Percentiles rank a stretch among this genome's conserved stretches.
Conservation (phyloP, 1,284 basidiomycete genomes). For the Earliella scabrosa region DNA sequence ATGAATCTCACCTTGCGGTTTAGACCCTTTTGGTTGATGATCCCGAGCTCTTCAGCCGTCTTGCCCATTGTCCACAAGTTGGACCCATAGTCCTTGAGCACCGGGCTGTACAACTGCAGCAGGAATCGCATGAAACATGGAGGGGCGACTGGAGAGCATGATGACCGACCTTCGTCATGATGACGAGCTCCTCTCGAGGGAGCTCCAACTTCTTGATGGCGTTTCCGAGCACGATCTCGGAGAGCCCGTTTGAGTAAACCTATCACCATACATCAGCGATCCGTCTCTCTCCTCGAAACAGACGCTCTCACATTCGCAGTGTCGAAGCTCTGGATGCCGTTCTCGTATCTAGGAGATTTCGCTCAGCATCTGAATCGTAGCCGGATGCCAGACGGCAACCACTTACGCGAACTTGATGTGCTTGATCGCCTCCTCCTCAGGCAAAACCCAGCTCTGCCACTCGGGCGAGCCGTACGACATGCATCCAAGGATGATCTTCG, state of each 20-base stretch:
- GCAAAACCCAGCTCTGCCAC: slow-evolving; percentile 45
- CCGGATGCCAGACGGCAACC: background rate
- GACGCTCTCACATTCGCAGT: slow-evolving; percentile 44
- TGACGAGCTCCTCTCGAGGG: slow-evolving; percentile 76
- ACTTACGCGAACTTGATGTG: slow-evolving; percentile 44
- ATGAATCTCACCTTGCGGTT: slow-evolving; percentile 39
- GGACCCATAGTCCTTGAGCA: slow-evolving; percentile 39
- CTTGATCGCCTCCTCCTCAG: slow-evolving; percentile 42
- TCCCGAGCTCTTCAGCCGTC: slow-evolving; percentile 26
- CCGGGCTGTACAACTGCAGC: slow-evolving; percentile 12
- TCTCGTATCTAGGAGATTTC: slow-evolving; percentile 28
- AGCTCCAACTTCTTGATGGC: slow-evolving; percentile 76
- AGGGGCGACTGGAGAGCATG: too few species aligned
- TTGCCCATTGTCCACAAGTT: background rate
- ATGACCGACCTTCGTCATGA: slow-evolving; percentile 73
- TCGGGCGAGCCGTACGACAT: slow-evolving; percentile 45
- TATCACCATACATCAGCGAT: background rate
- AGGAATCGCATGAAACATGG: background rate
- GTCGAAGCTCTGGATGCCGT: slow-evolving; percentile 56
- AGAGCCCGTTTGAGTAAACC: slow-evolving; percentile 57
- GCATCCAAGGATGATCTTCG: too few species aligned
- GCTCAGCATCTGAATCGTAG: too few species aligned
- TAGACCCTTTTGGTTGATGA: slow-evolving; percentile 40
- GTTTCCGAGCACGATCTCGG: slow-evolving; percentile 77
- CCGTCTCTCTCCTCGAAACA: too few species aligned